phyloP scores from a whole-genome alignment of 2,329 filamentous ascomycete species.

The Karstenula rhodostoma region DNA sequence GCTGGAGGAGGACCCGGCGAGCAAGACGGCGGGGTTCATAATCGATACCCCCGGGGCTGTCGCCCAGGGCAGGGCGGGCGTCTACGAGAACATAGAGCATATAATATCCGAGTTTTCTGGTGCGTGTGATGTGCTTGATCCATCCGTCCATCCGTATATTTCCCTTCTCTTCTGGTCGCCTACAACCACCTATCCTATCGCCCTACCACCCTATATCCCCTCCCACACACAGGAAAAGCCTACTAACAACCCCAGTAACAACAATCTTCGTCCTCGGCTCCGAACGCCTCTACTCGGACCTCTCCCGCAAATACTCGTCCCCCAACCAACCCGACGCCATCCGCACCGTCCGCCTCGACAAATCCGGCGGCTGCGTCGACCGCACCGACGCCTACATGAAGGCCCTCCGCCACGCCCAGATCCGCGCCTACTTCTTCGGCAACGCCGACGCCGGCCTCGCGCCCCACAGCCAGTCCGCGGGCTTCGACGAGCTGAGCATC shows the following conservation, averaged over 20 bases:
- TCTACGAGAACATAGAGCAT: constrained; percentile 81
- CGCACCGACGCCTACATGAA: constrained; percentile 79
- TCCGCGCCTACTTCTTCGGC: constrained; percentile 82
- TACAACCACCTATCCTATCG: constrained; percentile 8
- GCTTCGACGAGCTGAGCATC: constrained; percentile 76
- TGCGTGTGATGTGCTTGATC: constrained; percentile 47
- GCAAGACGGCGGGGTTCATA: constrained; percentile 78
- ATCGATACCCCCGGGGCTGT: constrained; percentile 82
- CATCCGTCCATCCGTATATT: no score
- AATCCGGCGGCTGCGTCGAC: constrained; percentile 84
- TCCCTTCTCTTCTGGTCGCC: constrained; percentile 11
- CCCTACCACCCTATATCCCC: not conserved
- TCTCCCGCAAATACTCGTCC: constrained; percentile 75
- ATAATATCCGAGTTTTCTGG: constrained; percentile 75
- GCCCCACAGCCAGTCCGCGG: constrained; percentile 85
- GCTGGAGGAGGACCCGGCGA: constrained; percentile 76
- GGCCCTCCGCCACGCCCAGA: constrained; percentile 67
- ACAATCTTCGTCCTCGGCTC: constrained; percentile 84
- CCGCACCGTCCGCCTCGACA: constrained; percentile 78
- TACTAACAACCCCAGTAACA: constrained; percentile 65
- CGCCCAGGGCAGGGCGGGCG: constrained; percentile 68
- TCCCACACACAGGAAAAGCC: not conserved
- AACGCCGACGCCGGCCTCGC: constrained; percentile 74
- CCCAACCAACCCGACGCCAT: constrained; percentile 69
- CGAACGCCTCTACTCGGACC: constrained; percentile 75